Base-by-base conservation (phyloP, 106 monocot species). In the Hemerocallis citrina region DNA sequence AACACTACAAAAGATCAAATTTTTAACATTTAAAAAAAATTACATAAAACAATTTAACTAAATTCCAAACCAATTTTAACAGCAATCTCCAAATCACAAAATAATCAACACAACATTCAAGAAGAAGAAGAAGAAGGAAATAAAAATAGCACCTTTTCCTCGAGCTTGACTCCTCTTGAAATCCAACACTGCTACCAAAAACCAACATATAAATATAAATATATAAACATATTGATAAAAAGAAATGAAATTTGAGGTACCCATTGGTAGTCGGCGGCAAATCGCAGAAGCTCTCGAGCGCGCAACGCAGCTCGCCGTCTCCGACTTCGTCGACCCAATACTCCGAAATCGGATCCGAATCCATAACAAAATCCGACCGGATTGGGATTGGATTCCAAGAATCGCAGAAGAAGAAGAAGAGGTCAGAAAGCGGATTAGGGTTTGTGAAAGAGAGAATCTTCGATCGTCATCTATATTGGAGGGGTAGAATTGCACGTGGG, bases 271-370 rank as follows among this genome's bases (percentile, higher is more conserved):
- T 20, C 14, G 70, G 67, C 0, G 63, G 60, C 60, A 73, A 47
- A n/a, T 73, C 77, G 31, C 57, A 68, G 67, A 74, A 74, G 19
- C 67, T 75, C 65, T 82, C 78, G 27, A 87, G 71, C 22, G 79
- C 68, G 65, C 73, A 73, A 32, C 69, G 68, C 40, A 83, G 61
- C 63, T 88, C 83, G 43, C 76, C 73, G 23, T 88, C 83, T 6
- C 67, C 78, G 34, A 63, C 67, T 6, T 76, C 76, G 25, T 83
- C 79, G 42, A 79, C 76, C 79, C 79, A 83, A 36, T 55, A 79
- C 41, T 83, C 87, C 24, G 76, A 52, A 14, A 83, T 72, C 64
- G 70, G 45, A 21, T 61, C 65, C 19, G 64, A 30, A 54, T 63
- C 74, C 81, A 79, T 87, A 2, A 24, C 40, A 10, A 34, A 28